Evolutionary conservation across 2,329 filamentous ascomycete genomes (phyloP).

Genomic region (Daldinia sp.): DNA sequence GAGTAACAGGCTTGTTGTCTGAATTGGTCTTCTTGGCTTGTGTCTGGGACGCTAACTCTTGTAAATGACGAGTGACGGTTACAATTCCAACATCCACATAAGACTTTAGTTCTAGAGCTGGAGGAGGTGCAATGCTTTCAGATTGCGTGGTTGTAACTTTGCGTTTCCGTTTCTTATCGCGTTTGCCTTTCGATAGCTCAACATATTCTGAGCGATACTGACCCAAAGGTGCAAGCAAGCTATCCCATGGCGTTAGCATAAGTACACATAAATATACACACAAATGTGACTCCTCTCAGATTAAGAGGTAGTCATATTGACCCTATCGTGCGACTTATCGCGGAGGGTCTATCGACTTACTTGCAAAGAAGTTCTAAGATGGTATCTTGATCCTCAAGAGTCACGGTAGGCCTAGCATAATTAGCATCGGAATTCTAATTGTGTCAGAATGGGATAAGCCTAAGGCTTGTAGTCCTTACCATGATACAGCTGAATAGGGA

Average conservation of each 20-base stretch:
- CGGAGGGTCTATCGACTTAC: slow-evolving; percentile 57
- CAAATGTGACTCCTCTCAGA: neutral
- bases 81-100: slow-evolving; percentile 75
- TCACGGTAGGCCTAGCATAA: slow-evolving; percentile 69
- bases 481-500: slow-evolving; percentile 70
- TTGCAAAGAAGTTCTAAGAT: slow-evolving; percentile 76
- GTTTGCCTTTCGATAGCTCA: slow-evolving; percentile 71
- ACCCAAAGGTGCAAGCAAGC: slow-evolving; percentile 73
- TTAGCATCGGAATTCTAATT: slow-evolving; percentile 1
- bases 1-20: slow-evolving; percentile 9
- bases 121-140: slow-evolving; percentile 47
- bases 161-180: slow-evolving; percentile 66
- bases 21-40: neutral
- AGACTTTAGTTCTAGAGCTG: slow-evolving; percentile 64
- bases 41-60: slow-evolving; percentile 54
- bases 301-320: neutral
- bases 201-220: slow-evolving; percentile 68
- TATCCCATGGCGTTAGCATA: slow-evolving; percentile 51
- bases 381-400: slow-evolving; percentile 68
- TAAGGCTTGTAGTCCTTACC: slow-evolving; percentile 58
- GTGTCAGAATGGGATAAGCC: neutral
- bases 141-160: slow-evolving; percentile 47
- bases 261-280: too few species aligned
- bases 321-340: neutral
- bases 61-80: slow-evolving; percentile 70